phyloP scores from a whole-genome alignment of 169 alveolate genomes.

The Plasmodium malariae region DNA sequence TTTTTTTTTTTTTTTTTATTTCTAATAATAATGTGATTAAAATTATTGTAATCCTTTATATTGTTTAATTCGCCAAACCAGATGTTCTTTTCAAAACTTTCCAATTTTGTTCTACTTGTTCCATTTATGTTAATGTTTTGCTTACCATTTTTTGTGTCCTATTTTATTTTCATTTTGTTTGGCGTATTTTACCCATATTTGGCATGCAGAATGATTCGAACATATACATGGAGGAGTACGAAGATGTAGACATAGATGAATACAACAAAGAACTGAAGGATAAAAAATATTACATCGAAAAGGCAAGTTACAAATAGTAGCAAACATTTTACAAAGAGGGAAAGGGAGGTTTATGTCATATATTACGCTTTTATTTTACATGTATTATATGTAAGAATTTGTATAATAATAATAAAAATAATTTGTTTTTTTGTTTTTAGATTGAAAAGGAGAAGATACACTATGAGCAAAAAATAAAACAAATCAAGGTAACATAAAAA shows the following conservation, averaged over 20 bases:
- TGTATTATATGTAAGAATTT: not conserved
- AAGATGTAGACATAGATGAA: slow-evolving; percentile 70
- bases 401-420: too few relatives aligned
- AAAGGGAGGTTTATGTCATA: not conserved
- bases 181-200: too few relatives aligned
- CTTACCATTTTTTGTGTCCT: not conserved
- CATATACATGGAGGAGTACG: slow-evolving; percentile 73
- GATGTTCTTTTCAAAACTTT: too few relatives aligned
- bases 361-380: not conserved
- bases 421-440: slow-evolving; percentile 14
- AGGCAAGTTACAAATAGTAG: not conserved
- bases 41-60: not conserved
- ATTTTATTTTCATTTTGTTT: not conserved
- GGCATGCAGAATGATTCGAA: slow-evolving; percentile 40
- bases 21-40: too few relatives aligned
- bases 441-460: slow-evolving; percentile 61
- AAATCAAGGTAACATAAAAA: slow-evolving; percentile 41
- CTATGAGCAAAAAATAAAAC: slow-evolving; percentile 61
- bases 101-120: not conserved
- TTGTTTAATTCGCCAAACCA: too few relatives aligned
- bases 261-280: slow-evolving; percentile 38
- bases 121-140: not conserved
- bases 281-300: slow-evolving; percentile 29
- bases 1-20: not conserved
- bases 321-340: not conserved